Percentiles rank a stretch among this genome's conserved stretches.
These are phyloP conservation scores for Mortierella sp. DNA, from an alignment of 371 early-diverging fungal genomes.

Conservation along the genomic window DNA sequence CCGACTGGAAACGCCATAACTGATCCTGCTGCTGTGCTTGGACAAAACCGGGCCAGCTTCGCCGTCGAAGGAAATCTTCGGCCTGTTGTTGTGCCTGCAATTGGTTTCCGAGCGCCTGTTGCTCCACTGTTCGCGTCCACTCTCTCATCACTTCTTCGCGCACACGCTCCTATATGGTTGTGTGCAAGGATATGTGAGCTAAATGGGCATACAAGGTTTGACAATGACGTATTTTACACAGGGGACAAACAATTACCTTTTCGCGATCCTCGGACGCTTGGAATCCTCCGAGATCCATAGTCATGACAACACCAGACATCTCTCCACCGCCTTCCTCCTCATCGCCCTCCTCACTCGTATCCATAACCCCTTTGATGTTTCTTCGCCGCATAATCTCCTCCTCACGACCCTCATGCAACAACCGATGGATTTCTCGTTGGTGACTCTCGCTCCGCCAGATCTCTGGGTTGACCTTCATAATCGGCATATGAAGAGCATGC, in stretches of 20 bases:
- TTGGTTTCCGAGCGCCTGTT: conserved; percentile 5
- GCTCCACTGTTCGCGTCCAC: conserved; percentile 36
- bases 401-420: conserved; percentile 35
- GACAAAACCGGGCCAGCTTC: conserved; percentile 18
- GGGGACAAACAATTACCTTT: conserved; percentile 12
- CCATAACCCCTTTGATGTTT: conserved; percentile 29
- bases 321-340: conserved; percentile 4
- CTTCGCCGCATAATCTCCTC: conserved; percentile 31
- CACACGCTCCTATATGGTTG: conserved; percentile 6
- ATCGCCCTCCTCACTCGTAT: conserved; percentile 29
- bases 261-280: conserved; percentile 29
- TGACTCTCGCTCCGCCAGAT: conserved; percentile 38
- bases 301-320: conserved; percentile 26
- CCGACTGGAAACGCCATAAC: not conserved
- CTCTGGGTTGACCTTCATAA: conserved; percentile 46
- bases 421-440: conserved; percentile 35
- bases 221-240: too few species aligned
- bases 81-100: not conserved
- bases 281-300: conserved; percentile 37
- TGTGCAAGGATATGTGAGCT: too few species aligned
- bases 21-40: conserved; percentile 13
- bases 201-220: too few species aligned
- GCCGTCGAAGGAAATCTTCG: conserved; percentile 17
- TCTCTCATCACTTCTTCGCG: conserved; percentile 26
- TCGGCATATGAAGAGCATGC: conserved; percentile 46